phyloP scores from a whole-genome alignment of 164 flowering plant genomes.

The Chimonanthus salicifolius region DNA sequence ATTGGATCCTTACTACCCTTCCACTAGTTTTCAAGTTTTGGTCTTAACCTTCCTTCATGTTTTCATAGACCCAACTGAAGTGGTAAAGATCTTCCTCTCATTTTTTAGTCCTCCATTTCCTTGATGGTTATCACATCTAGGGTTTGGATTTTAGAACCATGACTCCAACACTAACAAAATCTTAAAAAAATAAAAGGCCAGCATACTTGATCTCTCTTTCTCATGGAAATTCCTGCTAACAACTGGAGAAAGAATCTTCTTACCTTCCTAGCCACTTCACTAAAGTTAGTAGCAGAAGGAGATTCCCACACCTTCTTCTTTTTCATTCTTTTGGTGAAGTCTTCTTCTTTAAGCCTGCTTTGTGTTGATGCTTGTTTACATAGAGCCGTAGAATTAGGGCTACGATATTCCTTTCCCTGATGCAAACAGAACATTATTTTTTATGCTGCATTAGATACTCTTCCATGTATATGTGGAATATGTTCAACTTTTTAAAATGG shows the following conservation, averaged over 20 bases:
- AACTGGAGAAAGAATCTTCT: slow-evolving; percentile 60
- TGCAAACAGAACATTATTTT: slow-evolving; percentile 33
- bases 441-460: slow-evolving; percentile 44
- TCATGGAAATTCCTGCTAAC: neutral
- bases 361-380: slow-evolving; percentile 19
- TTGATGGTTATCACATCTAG: too few relatives aligned
- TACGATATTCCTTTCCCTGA: slow-evolving; percentile 73
- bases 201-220: too few relatives aligned
- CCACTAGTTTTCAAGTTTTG: too few relatives aligned
- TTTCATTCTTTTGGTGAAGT: slow-evolving; percentile 31
- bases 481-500: slow-evolving; percentile 56
- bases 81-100: too few relatives aligned
- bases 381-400: slow-evolving; percentile 62
- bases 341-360: slow-evolving; percentile 32
- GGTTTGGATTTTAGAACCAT: too few relatives aligned
- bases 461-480: slow-evolving; percentile 35
- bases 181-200: too few relatives aligned
- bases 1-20: too few relatives aligned
- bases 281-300: slow-evolving; percentile 70
- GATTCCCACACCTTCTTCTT: slow-evolving; percentile 45
- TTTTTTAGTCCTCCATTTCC: too few relatives aligned
- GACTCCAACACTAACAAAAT: too few relatives aligned
- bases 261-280: slow-evolving; percentile 79
- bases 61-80: too few relatives aligned
- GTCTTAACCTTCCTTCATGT: too few relatives aligned